Evolutionary conservation across 78 protist species (phyloP).

Genomic region (Bodo saltans): DNA sequence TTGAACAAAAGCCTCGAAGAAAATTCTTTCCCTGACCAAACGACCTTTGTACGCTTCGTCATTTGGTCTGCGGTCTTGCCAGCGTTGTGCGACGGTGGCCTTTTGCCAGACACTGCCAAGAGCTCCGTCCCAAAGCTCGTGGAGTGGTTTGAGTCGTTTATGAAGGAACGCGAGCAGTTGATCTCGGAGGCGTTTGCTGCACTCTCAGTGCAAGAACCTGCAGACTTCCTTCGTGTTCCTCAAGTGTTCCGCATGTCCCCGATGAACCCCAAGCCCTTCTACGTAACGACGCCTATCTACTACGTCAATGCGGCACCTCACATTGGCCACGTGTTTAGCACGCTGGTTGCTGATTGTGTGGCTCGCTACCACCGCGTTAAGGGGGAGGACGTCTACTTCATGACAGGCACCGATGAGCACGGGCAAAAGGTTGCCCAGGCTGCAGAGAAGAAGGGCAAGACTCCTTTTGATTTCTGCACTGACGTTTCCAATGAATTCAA

Average conservation of each 20-base stretch:
- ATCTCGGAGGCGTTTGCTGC: not conserved
- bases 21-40: not conserved
- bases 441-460: slow-evolving; percentile 54
- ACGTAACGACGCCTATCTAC: slow-evolving; percentile 92
- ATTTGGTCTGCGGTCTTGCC: not conserved
- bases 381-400: slow-evolving; percentile 33
- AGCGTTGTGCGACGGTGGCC: not conserved
- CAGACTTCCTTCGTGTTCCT: not conserved
- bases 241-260: not conserved
- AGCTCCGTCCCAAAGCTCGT: not conserved
- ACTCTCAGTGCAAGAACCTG: not conserved
- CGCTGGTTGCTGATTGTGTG: slow-evolving; percentile 73
- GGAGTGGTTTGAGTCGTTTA: not conserved
- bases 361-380: slow-evolving; percentile 64
- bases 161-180: not conserved
- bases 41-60: too few species aligned
- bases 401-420: slow-evolving; percentile 95
- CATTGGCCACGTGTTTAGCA: slow-evolving; percentile 86
- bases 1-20: not conserved
- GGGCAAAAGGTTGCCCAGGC: slow-evolving; percentile 74
- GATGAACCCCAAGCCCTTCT: slow-evolving; percentile 12
- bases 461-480: slow-evolving; percentile 64
- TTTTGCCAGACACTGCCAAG: not conserved
- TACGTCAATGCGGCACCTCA: slow-evolving; percentile 90
- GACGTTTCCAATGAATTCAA: slow-evolving; percentile 17